Conservation (phyloP, 176 grass and related monocot species). For the Tuctoria greenei region DNA sequence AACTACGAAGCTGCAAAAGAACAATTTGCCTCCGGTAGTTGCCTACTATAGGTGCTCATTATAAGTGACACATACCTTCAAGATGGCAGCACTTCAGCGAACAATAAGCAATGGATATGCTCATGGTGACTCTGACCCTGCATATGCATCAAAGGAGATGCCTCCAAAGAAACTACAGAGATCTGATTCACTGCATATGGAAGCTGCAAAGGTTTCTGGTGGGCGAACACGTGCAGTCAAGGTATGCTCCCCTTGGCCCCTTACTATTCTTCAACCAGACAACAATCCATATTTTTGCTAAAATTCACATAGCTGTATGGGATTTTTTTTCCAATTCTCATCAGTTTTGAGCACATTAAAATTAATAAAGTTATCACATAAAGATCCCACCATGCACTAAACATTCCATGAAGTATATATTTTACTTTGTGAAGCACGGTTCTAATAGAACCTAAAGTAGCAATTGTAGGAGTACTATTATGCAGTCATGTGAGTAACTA, state of each 20-base stretch:
- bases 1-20: slow-evolving; percentile 25
- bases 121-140: slow-evolving; percentile 10
- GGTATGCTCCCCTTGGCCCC: slow-evolving; percentile 35
- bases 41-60: too few species aligned
- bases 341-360: not conserved
- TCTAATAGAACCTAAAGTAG: not conserved
- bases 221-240: slow-evolving; percentile 37
- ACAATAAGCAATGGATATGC: slow-evolving; percentile 28
- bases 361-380: not conserved
- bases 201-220: slow-evolving; percentile 46
- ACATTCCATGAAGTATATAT: not conserved
- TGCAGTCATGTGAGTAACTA: not conserved
- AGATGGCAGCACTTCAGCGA: slow-evolving; percentile 34
- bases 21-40: not conserved
- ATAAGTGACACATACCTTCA: slow-evolving; percentile 16
- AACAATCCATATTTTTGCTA: not conserved
- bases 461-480: not conserved
- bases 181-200: slow-evolving; percentile 60
- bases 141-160: slow-evolving; percentile 20
- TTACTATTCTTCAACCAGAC: slow-evolving; percentile 12
- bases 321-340: not conserved
- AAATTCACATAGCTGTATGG: not conserved
- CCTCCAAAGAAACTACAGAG: slow-evolving; percentile 39
- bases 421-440: not conserved
- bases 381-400: not conserved